phyloP scores from a whole-genome alignment of 305 asterid species.

The Plantago coronopus region DNA sequence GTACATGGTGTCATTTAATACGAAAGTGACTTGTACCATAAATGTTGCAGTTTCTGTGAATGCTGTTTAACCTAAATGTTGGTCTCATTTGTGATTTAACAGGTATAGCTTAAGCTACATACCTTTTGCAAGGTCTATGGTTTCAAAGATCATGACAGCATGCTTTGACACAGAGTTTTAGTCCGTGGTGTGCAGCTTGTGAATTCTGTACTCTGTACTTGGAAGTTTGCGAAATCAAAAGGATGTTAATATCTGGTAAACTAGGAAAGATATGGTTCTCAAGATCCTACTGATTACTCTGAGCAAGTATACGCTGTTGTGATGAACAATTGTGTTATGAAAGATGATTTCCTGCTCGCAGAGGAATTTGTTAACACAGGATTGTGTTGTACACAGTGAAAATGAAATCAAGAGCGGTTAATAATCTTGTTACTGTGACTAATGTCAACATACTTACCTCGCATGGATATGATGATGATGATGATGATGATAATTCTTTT shows the following conservation, averaged over 20 bases:
- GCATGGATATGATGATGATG: too few relatives aligned
- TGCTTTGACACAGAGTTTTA: conserved; percentile 94
- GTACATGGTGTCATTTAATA: too few relatives aligned
- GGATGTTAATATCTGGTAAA: conserved; percentile 13
- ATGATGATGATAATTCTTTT: too few relatives aligned
- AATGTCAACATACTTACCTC: too few relatives aligned
- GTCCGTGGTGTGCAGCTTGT: conserved; percentile 21
- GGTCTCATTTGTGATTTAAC: conserved; percentile 24
- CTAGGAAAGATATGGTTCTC: conserved; percentile 16
- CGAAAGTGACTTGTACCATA: too few relatives aligned
- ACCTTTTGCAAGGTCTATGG: conserved; percentile 95
- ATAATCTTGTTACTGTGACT: too few relatives aligned
- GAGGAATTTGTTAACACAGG: neutral
- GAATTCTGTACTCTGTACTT: conserved; percentile 18
- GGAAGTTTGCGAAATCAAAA: conserved; percentile 11
- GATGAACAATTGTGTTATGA: neutral
- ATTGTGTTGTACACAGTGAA: neutral
- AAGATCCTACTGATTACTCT: conserved; percentile 19
- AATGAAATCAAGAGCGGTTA: too few relatives aligned
- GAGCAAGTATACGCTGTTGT: too few relatives aligned
- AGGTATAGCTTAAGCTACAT: conserved; percentile 97
- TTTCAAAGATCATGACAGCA: conserved; percentile 70
- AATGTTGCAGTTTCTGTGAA: too few relatives aligned
- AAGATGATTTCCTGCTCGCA: conserved; percentile 1
- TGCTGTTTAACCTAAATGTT: too few relatives aligned